phyloP scores from a whole-genome alignment of 2,329 filamentous ascomycete species.

The Stagonosporopsis vannaccii region DNA sequence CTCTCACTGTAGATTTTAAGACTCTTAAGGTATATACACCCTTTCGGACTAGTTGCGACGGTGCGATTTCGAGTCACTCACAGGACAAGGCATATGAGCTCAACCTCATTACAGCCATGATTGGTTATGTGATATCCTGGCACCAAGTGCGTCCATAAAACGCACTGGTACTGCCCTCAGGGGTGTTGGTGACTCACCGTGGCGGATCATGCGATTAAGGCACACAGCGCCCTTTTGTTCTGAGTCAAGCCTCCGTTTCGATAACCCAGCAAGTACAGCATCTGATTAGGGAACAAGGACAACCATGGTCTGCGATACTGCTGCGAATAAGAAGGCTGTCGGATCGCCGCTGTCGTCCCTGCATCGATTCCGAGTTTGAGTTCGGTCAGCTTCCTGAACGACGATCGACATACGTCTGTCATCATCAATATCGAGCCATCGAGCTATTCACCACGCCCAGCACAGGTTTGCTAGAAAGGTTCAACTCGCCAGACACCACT shows the following conservation, averaged over 20 bases:
- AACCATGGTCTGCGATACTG: neutral
- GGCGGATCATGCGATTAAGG: neutral
- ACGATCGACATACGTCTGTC: neutral
- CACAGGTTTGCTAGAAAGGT: neutral
- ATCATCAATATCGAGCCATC: neutral
- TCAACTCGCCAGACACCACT: neutral
- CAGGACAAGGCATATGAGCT: neutral
- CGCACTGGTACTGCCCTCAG: neutral
- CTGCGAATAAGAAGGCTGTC: neutral
- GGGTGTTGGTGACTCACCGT: slow-evolving; percentile 7
- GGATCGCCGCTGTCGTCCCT: neutral
- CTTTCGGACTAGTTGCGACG: too few relatives aligned
- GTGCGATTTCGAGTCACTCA: neutral
- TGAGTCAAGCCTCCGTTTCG: slow-evolving; percentile 2
- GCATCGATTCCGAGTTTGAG: slow-evolving; percentile 1
- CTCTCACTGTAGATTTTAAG: neutral
- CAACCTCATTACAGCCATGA: neutral
- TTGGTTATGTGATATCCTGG: neutral
- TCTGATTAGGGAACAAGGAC: neutral
- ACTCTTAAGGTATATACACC: neutral
- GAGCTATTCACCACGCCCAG: neutral
- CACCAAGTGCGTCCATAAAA: neutral
- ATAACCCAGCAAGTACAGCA: neutral
- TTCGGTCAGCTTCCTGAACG: neutral
- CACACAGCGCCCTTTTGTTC: slow-evolving; percentile 15